Evolutionary conservation across 1,284 basidiomycete species (phyloP), one percentile per base, ranked within the genome.

Genomic region (Microbotryum intermedium): DNA sequence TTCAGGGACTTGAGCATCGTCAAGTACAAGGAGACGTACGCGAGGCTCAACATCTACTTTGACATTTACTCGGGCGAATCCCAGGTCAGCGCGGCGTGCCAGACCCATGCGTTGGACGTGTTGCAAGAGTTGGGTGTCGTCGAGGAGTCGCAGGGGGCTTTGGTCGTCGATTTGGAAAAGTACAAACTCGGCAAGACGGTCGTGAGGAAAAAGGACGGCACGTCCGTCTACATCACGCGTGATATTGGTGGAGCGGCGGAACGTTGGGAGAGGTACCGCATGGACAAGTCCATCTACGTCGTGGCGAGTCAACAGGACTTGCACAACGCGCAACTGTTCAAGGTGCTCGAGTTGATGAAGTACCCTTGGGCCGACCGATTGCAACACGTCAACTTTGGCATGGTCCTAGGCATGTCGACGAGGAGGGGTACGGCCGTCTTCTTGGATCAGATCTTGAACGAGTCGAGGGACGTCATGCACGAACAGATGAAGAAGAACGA

Each of bases 191-290:
- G 88, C 50, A 90, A 87, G 73, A 87, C 91, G 9, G 88, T 98
- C 61, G 80, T 98, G 59, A 80, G 88, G 71, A 97, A 97, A 79
- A 85, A 85, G 71, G 94, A 98, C 72, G 94, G 94, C 26, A 97
- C 94, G 7, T 90, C 90, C 0, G 93, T 97, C 69, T 99, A 99
- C 77, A 84, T 98, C 65, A 97, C 93, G n/a, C 89, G 94, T 64
- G 94, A 99, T 76, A 90, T 98, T 65, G 94, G 86, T 50, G 94
- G 86, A 50, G 92, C 93, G 0, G 86, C 88, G 69, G 88, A 97
- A 78, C 88, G 94, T 67, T 91, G 86, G 78, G 85, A 90, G 69
- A 85, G 88, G 74, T 91, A 91, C 80, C 83, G 87, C 61, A 95
- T 97, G 70, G 92, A 98, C 83, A 97, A 97, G 79, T 94, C 97